phyloP scores from a whole-genome alignment of 495 filamentous ascomycete species.

The Talaromyces borbonicus region DNA sequence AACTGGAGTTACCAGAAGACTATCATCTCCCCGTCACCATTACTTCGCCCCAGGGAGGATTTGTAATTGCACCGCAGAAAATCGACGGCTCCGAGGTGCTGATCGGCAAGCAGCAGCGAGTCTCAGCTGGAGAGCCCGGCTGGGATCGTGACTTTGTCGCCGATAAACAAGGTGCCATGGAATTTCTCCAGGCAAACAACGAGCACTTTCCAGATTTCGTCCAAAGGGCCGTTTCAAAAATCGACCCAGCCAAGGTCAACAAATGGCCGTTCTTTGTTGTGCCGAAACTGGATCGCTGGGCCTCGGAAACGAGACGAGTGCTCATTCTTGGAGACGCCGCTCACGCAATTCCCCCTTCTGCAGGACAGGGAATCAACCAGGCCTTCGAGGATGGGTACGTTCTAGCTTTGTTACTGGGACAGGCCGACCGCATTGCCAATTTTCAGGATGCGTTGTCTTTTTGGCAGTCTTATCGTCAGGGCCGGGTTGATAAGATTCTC shows the following conservation, averaged over 20 bases:
- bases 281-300: slow-evolving; percentile 28
- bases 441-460: slow-evolving; percentile 5
- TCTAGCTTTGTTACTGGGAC: slow-evolving; percentile 11
- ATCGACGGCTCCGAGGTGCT: slow-evolving; percentile 34
- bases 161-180: slow-evolving; percentile 26
- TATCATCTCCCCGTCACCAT: slow-evolving; percentile 35
- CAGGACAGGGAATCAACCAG: slow-evolving; percentile 33
- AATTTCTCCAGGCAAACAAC: slow-evolving; percentile 20
- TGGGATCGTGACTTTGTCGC: slow-evolving; percentile 21
- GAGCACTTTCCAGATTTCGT: slow-evolving; percentile 26
- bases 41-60: slow-evolving; percentile 29
- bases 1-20: slow-evolving; percentile 14
- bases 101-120: slow-evolving; percentile 29
- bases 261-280: slow-evolving; percentile 36
- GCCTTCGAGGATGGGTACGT: slow-evolving; percentile 29
- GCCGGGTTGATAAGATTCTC: slow-evolving; percentile 9
- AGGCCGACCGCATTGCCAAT: not conserved
- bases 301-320: slow-evolving; percentile 20
- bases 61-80: slow-evolving; percentile 37
- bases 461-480: slow-evolving; percentile 11
- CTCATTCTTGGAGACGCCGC: slow-evolving; percentile 38
- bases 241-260: slow-evolving; percentile 18
- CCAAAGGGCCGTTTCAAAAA: slow-evolving; percentile 21
- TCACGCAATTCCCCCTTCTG: slow-evolving; percentile 36
- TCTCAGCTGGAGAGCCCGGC: slow-evolving; percentile 21